These are phyloP conservation scores for Xylaria venustula DNA, from an alignment of 495 filamentous ascomycete species.

Conservation along the genomic window DNA sequence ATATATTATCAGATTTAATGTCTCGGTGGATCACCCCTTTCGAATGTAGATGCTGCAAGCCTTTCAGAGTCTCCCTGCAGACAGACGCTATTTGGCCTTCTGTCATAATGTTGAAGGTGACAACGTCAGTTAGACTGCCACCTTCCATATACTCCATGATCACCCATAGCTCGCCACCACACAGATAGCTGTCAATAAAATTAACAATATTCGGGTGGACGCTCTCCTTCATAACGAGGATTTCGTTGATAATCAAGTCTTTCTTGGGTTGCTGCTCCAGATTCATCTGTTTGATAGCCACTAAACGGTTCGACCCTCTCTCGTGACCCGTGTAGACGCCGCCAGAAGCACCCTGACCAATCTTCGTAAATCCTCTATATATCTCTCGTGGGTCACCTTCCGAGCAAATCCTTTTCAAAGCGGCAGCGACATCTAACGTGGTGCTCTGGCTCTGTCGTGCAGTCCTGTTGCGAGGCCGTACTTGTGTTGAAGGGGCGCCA, in stretches of 20 bases:
- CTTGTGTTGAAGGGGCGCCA: slow-evolving; percentile 35
- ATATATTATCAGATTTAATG: slow-evolving; percentile 98
- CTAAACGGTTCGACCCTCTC: slow-evolving; percentile 74
- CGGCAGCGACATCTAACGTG: slow-evolving; percentile 76
- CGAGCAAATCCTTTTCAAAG: slow-evolving; percentile 84
- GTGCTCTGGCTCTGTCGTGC: slow-evolving; percentile 65
- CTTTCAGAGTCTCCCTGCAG: slow-evolving; percentile 88
- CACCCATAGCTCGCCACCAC: slow-evolving; percentile 89
- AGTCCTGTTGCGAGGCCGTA: slow-evolving; percentile 64
- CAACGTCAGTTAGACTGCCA: slow-evolving; percentile 94
- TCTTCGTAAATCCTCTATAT: slow-evolving; percentile 88
- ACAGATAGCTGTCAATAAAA: slow-evolving; percentile 94
- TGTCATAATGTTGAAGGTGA: slow-evolving; percentile 98
- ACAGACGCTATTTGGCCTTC: slow-evolving; percentile 96
- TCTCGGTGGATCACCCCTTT: slow-evolving; percentile 98
- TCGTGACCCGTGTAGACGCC: slow-evolving; percentile 94
- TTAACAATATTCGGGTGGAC: slow-evolving; percentile 99
- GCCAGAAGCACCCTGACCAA: slow-evolving; percentile 95
- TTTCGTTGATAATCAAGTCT: slow-evolving; percentile 98
- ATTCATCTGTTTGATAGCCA: slow-evolving; percentile 99
- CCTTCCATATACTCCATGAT: slow-evolving; percentile 99
- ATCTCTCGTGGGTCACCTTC: slow-evolving; percentile 82
- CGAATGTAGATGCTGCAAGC: slow-evolving; percentile 92
- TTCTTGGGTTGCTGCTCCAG: slow-evolving; percentile 98
- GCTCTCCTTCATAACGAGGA: slow-evolving; percentile 98